Conservation (phyloP, 768 basidiomycete species). For the Boletus huronensis region DNA sequence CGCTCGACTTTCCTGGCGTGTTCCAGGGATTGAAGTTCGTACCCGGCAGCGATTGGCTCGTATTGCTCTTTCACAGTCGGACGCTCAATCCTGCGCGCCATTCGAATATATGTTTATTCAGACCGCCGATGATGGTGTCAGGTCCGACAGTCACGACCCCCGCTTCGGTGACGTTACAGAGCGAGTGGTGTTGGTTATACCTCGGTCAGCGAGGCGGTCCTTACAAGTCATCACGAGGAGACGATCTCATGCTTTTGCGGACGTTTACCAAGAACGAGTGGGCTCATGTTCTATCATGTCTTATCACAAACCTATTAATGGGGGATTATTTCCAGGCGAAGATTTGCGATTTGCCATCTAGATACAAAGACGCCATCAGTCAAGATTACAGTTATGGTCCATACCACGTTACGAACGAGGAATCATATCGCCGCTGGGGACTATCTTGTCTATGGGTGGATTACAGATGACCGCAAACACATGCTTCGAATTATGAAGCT, state of each 20-base stretch:
- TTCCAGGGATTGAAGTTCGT: slow-evolving; percentile 32
- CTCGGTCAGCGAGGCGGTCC: slow-evolving; percentile 24
- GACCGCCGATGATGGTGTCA: slow-evolving; percentile 11
- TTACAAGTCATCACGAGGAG: slow-evolving; percentile 32
- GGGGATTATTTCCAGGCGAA: slow-evolving; percentile 5
- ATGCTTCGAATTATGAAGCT: slow-evolving; percentile 31
- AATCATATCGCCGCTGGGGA: slow-evolving; percentile 25
- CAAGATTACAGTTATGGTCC: slow-evolving; percentile 24
- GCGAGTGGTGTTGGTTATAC: slow-evolving; percentile 28
- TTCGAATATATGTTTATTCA: slow-evolving; percentile 30
- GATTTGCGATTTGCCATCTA: slow-evolving; percentile 27
- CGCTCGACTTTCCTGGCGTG: slow-evolving; percentile 28
- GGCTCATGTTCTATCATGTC: neutral
- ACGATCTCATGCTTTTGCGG: slow-evolving; percentile 26
- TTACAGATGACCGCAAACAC: slow-evolving; percentile 28
- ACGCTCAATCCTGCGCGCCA: slow-evolving; percentile 28
- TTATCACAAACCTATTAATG: neutral
- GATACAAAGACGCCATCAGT: slow-evolving; percentile 27
- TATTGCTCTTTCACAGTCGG: slow-evolving; percentile 31
- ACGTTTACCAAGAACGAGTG: slow-evolving; percentile 28
- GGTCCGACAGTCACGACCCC: neutral
- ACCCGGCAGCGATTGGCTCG: slow-evolving; percentile 29
- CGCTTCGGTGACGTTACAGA: slow-evolving; percentile 26
- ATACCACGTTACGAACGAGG: slow-evolving; percentile 22
- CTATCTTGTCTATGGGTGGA: slow-evolving; percentile 30